These are phyloP conservation scores for Claviceps cyperi DNA, from an alignment of 2,329 filamentous ascomycete genomes.

Conservation along the genomic window DNA sequence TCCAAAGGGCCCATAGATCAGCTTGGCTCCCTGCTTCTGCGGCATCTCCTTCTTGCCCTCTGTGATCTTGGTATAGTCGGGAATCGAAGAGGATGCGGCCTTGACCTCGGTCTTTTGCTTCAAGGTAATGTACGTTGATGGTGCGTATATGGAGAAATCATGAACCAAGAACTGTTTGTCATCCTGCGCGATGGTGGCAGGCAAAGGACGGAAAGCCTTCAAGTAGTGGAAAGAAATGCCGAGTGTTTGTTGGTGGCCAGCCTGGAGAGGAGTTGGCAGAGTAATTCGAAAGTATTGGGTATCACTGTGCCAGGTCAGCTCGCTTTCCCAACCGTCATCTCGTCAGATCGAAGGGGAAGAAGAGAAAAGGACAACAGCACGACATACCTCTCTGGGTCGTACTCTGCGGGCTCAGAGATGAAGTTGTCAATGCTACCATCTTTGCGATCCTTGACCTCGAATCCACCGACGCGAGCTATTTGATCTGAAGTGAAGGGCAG, in stretches of 20 bases:
- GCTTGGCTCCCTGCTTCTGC: constrained; percentile 68
- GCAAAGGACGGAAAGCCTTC: constrained; percentile 65
- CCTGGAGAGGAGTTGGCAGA: constrained; percentile 59
- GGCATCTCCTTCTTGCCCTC: constrained; percentile 52
- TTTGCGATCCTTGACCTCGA: constrained; percentile 92
- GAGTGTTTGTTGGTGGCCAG: constrained; percentile 69
- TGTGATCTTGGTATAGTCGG: constrained; percentile 66
- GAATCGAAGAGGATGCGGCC: constrained; percentile 60
- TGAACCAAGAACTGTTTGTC: constrained; percentile 79
- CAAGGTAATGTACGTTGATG: constrained; percentile 67
- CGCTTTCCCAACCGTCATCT: neutral
- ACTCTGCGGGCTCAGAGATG: constrained; percentile 51
- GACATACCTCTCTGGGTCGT: constrained; percentile 43
- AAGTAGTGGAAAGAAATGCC: constrained; percentile 76
- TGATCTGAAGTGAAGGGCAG: constrained; percentile 68
- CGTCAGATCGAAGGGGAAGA: neutral
- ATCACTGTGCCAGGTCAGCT: constrained; percentile 31
- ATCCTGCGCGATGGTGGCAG: constrained; percentile 66
- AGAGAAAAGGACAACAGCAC: no score
- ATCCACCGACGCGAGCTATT: constrained; percentile 62
- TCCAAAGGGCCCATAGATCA: constrained; percentile 81
- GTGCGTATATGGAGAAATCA: constrained; percentile 71
- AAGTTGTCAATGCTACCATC: constrained; percentile 54
- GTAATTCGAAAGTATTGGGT: constrained; percentile 74
- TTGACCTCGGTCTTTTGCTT: constrained; percentile 99